Evolutionary conservation across 768 basidiomycete genomes (phyloP).

Genomic region (Naganishia antarctica): DNA sequence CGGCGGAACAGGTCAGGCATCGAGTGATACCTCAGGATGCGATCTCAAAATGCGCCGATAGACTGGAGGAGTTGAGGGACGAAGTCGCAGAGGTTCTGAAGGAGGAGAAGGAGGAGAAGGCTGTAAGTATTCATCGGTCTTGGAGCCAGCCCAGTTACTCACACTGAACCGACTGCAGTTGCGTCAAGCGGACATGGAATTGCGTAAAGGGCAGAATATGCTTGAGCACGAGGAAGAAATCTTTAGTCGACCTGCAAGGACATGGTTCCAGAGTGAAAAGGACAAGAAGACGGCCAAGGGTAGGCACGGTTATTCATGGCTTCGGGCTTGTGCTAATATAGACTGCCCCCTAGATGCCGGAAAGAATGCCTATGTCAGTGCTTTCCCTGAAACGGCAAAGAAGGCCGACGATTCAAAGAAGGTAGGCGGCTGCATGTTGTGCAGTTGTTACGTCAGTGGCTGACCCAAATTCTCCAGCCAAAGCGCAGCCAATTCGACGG

Average conservation of each 20-base stretch:
- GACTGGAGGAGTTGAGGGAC: constrained; percentile 64
- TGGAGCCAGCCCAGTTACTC: constrained; percentile 17
- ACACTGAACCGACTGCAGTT: constrained; percentile 54
- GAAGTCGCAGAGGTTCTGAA: constrained; percentile 74
- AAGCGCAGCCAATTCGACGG: constrained; percentile 55
- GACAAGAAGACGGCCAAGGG: constrained; percentile 78
- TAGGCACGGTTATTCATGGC: constrained; percentile 45
- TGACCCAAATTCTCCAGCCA: constrained; percentile 19
- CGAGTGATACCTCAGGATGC: constrained; percentile 76
- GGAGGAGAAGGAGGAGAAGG: constrained; percentile 95
- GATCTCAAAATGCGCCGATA: constrained; percentile 64
- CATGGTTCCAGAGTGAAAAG: constrained; percentile 93
- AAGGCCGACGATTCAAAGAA: constrained; percentile 47
- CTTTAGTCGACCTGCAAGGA: constrained; percentile 83
- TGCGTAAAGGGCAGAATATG: constrained; percentile 91
- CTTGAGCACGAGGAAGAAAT: constrained; percentile 90
- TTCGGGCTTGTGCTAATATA: constrained; percentile 23
- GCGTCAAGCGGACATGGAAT: constrained; percentile 88
- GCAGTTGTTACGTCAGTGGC: too few relatives aligned
- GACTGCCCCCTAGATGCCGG: constrained; percentile 62
- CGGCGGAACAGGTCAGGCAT: constrained; percentile 73
- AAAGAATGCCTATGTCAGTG: constrained; percentile 67
- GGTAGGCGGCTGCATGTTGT: constrained; percentile 18
- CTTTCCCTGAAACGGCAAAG: constrained; percentile 52
- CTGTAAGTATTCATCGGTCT: constrained; percentile 52